phyloP scores from a whole-genome alignment of 108 stramenopile genomes.

The Cyclostephanos invisitatus region DNA sequence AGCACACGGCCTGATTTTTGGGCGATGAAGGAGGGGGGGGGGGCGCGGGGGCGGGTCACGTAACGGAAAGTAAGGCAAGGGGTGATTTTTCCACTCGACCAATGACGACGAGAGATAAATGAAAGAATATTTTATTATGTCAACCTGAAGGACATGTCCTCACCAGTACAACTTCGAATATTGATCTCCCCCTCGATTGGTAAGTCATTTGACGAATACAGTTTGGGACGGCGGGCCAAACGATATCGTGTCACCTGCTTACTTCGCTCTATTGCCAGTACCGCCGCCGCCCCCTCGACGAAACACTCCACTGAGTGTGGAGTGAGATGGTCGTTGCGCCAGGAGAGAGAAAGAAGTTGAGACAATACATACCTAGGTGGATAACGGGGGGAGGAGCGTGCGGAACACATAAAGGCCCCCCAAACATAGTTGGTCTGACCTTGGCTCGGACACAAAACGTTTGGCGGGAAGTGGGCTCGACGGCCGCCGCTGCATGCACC shows the following conservation, averaged over 20 bases:
- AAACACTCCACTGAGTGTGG: no score
- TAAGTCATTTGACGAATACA: conserved; percentile 54
- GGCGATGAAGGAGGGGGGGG: no score
- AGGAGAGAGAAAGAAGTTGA: no score
- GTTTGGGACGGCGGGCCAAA: background rate
- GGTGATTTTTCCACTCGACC: conserved; percentile 1
- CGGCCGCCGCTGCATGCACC: no score
- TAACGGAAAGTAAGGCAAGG: background rate
- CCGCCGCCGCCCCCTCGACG: background rate
- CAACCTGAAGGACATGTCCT: conserved; percentile 13
- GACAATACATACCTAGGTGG: no score
- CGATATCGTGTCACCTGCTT: background rate
- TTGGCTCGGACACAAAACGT: no score
- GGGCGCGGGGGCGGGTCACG: conserved; percentile 7
- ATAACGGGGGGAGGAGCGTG: no score
- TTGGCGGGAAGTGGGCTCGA: no score
- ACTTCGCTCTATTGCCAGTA: background rate
- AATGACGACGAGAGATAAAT: background rate
- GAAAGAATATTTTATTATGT: background rate
- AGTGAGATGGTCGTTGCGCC: no score
- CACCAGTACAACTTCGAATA: conserved; percentile 83
- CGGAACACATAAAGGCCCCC: no score
- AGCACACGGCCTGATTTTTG: conserved; percentile 84
- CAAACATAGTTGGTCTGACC: no score
- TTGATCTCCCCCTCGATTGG: conserved; percentile 71